These are phyloP conservation scores for Talinum fruticosum DNA, from an alignment of 148 eudicot genomes.

Conservation along the genomic window DNA sequence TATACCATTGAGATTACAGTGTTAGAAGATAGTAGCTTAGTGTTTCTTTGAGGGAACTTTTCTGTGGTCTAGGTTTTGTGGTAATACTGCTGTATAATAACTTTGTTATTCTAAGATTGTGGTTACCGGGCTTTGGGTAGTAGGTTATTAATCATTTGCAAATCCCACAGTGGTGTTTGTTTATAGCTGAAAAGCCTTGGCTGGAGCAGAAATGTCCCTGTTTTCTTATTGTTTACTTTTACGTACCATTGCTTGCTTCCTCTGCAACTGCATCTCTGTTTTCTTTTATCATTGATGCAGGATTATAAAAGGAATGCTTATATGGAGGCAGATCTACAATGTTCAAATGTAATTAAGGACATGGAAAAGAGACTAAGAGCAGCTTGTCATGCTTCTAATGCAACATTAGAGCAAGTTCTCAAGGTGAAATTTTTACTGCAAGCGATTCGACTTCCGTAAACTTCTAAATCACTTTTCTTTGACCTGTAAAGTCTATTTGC, in stretches of 20 bases:
- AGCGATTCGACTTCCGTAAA: not conserved
- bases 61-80: not conserved
- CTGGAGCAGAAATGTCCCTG: not conserved
- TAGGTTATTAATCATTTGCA: not conserved
- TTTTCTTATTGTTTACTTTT: not conserved
- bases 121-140: not conserved
- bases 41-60: not conserved
- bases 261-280: not conserved
- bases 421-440: constrained; percentile 41
- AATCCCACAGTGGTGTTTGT: not conserved
- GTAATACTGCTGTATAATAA: not conserved
- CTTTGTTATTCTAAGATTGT: not conserved
- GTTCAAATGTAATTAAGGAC: constrained; percentile 62
- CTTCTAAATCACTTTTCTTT: not conserved
- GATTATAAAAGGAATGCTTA: constrained; percentile 75
- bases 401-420: constrained; percentile 51
- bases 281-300: constrained; percentile 39
- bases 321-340: constrained; percentile 81
- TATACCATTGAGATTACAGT: not conserved
- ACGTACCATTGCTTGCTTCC: not conserved
- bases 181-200: not conserved
- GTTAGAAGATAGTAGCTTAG: not conserved
- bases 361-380: constrained; percentile 86
- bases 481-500: not conserved
- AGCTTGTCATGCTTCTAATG: constrained; percentile 77